Evolutionary conservation across 495 filamentous ascomycete species (phyloP), one percentile per base, ranked within the genome.

Genomic region (Friedmanniomyces endolithicus): DNA sequence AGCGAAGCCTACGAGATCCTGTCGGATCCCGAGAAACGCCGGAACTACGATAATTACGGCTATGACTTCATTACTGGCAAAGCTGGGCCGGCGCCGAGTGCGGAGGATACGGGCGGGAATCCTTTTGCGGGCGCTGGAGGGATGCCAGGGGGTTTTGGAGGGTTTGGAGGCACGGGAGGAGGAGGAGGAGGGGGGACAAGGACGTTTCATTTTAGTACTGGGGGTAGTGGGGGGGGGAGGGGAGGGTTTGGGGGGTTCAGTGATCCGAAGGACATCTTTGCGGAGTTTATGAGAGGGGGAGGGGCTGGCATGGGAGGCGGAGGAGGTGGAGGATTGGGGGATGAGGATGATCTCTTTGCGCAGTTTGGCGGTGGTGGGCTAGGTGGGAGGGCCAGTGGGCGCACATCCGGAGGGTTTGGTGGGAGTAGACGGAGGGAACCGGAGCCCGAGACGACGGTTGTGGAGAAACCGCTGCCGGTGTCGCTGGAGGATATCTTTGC

Each of bases 1-100:
- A 94, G 87, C 1, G 90, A 97, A 71, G 92, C 92, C 44, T 98
- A 95, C 73, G 92, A 98, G 73, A 90, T 98, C 64, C 82, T 98
- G 11, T 90, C 86, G 59, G 92, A 98, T 67, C 90, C 92, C 33
- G 94, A 97, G 64, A 97, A 97, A 69, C 84, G 92, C 53, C 94
- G 95, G 71, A 83, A 82, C 22, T 98, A 98, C 65, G 94, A 98
- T 63, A 85, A 94, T 67, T 96, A 79, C 65, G 92, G 92, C 56
- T 82, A 97, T 47, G 92, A 98, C 56, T 95, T 88, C 70, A 75
- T 97, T 39, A 90, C 90, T 19, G 94, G 94, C 24, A 70, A 81
- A 11, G 73, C 80, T 39, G 73, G 87, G 4, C 88, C 88, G 4
- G 76, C 85, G 0, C 72, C 78, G 0, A 69, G 66, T 24, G 70